phyloP scores from a whole-genome alignment of 2,329 filamentous ascomycete species.

The Ampelomyces quisqualis region DNA sequence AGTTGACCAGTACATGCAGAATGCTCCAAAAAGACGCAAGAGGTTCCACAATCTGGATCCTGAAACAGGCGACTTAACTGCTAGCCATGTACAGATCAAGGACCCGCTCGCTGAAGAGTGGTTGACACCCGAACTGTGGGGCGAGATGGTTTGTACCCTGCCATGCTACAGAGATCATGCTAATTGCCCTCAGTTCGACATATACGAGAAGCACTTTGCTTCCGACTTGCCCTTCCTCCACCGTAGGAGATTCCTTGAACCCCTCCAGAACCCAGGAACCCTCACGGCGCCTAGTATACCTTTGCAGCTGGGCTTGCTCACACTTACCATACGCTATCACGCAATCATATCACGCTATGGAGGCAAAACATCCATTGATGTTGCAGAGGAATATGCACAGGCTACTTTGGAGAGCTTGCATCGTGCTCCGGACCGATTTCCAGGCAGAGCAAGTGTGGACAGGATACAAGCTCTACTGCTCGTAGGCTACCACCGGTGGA shows the following conservation, averaged over 20 bases:
- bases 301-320: constrained; percentile 66
- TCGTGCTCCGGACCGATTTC: constrained; percentile 12
- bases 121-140: constrained; percentile 68
- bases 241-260: constrained; percentile 59
- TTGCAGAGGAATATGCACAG: constrained; percentile 64
- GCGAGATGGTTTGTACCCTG: constrained; percentile 53
- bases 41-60: too few species aligned
- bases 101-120: too few species aligned
- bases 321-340: constrained; percentile 71
- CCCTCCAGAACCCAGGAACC: constrained; percentile 35
- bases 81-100: too few species aligned
- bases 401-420: too few species aligned
- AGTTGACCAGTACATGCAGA: constrained; percentile 10
- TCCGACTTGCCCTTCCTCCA: constrained; percentile 73
- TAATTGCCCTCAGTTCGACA: constrained; percentile 53
- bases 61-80: too few species aligned
- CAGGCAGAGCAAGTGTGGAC: constrained; percentile 56
- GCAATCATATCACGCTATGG: constrained; percentile 43
- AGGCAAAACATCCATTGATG: constrained; percentile 13
- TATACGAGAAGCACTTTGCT: constrained; percentile 70
- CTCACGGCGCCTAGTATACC: constrained; percentile 55
- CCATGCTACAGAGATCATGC: background rate
- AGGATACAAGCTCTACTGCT: constrained; percentile 68
- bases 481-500: constrained; percentile 72
- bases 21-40: constrained; percentile 30